Conservation (phyloP, 345 rosid species). For the Linum trigynum region DNA sequence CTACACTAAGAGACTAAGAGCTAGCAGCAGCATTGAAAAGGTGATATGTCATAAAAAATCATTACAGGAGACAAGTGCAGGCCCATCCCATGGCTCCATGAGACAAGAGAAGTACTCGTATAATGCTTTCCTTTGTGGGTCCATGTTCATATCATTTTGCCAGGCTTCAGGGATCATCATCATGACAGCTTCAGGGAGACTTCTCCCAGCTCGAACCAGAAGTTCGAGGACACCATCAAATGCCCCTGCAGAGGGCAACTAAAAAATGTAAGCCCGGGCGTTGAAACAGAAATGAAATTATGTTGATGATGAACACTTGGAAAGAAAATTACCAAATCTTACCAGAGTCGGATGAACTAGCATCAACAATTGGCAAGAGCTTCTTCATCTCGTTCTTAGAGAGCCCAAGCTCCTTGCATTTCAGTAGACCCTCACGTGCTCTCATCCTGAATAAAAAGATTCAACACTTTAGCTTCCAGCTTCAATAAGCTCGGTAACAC, state of each 20-base stretch:
- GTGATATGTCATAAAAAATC: neutral
- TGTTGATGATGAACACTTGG: neutral
- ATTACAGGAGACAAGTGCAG: conserved; percentile 98
- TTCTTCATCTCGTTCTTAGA: conserved; percentile 84
- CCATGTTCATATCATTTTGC: conserved; percentile 98
- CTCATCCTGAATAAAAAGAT: conserved; percentile 62
- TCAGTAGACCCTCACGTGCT: conserved; percentile 96
- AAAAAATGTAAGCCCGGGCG: conserved; percentile 3
- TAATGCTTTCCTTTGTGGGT: conserved; percentile 64
- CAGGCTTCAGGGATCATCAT: conserved; percentile 99
- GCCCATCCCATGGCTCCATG: conserved; percentile 99
- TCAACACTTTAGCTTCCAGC: neutral
- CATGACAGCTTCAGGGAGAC: conserved; percentile 99
- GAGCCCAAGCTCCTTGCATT: conserved; percentile 93
- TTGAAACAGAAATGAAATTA: neutral
- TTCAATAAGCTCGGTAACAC: neutral
- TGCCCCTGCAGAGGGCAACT: conserved; percentile 45
- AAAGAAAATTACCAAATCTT: conserved; percentile 1
- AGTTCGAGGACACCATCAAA: conserved; percentile 99
- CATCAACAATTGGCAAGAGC: conserved; percentile 96
- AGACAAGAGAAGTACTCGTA: conserved; percentile 90
- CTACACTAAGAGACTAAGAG: conserved; percentile 4
- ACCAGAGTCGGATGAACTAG: conserved; percentile 99
- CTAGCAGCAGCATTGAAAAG: neutral
- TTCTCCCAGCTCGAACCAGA: conserved; percentile 95